Percentiles rank a stretch among this genome's conserved stretches.
These are phyloP conservation scores for Colletotrichum scovillei DNA, from an alignment of 2,329 filamentous ascomycete genomes.

Conservation along the genomic window DNA sequence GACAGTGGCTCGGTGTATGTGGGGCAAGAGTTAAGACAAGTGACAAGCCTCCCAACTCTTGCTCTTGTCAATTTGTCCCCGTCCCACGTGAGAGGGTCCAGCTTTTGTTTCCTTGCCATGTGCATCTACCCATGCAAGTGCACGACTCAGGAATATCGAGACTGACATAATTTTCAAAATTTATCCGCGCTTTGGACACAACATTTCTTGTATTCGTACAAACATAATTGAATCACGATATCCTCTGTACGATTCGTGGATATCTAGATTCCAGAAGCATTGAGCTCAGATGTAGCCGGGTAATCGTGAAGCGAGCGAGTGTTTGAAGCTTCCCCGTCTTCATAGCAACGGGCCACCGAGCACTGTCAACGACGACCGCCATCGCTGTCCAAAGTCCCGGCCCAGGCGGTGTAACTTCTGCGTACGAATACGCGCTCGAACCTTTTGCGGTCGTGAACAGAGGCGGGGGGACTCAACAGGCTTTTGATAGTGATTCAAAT, in stretches of 20 bases:
- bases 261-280: neutral
- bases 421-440: neutral
- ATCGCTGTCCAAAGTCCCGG: neutral
- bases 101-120: constrained; percentile 4
- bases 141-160: neutral
- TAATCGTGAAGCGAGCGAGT: constrained; percentile 11
- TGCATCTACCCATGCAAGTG: neutral
- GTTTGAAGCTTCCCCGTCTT: constrained; percentile 19
- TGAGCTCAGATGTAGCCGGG: neutral
- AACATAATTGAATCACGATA: neutral
- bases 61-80: neutral
- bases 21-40: neutral
- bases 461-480: neutral
- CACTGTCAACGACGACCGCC: constrained; percentile 1
- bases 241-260: neutral
- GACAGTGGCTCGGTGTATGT: neutral
- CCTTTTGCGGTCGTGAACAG: neutral
- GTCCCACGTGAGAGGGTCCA: neutral
- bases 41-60: neutral
- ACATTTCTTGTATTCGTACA: too few relatives aligned
- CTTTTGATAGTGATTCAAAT: neutral
- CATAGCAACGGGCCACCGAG: constrained; percentile 25
- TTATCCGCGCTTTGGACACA: too few relatives aligned
- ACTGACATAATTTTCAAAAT: neutral
- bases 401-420: neutral